phyloP scores from a whole-genome alignment of 1,139 yeast species.

The Hansenula sp. region DNA sequence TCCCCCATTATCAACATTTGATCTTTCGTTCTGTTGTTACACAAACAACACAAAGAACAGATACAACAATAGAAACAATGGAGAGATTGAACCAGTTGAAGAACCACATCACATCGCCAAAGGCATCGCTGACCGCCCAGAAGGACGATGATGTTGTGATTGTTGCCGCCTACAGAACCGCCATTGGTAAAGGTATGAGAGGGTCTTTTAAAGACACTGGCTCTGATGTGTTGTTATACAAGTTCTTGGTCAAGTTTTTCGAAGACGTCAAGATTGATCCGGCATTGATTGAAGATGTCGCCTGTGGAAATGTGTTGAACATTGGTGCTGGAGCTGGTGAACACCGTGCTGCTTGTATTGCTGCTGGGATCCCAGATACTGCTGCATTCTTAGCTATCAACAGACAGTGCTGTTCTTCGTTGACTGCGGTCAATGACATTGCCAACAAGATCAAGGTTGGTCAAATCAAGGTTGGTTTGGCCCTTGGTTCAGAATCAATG shows the following conservation, averaged over 20 bases:
- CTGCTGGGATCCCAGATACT: conserved; percentile 67
- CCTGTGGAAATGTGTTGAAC: conserved; percentile 85
- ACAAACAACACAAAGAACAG: neutral
- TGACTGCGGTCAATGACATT: conserved; percentile 84
- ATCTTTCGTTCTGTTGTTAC: too few relatives aligned
- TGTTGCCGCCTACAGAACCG: conserved; percentile 86
- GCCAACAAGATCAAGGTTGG: conserved; percentile 86
- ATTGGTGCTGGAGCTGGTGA: conserved; percentile 91
- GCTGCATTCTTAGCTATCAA: conserved; percentile 80
- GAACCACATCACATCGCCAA: conserved; percentile 46
- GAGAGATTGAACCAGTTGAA: conserved; percentile 61
- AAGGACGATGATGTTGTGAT: conserved; percentile 84
- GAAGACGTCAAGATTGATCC: conserved; percentile 55
- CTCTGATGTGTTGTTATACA: conserved; percentile 67
- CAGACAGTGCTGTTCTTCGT: conserved; percentile 93
- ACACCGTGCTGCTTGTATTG: conserved; percentile 80
- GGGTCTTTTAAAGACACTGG: conserved; percentile 77
- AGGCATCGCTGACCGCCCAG: conserved; percentile 31
- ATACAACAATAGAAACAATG: conserved; percentile 27
- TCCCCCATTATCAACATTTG: neutral
- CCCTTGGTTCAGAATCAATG: conserved; percentile 94
- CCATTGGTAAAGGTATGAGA: conserved; percentile 80
- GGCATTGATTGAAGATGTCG: conserved; percentile 70
- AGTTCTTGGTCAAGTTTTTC: conserved; percentile 60
- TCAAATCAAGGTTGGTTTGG: conserved; percentile 88